Base-by-base conservation (phyloP, 164 flowering plant species). In the Cinnamomum micranthum region DNA sequence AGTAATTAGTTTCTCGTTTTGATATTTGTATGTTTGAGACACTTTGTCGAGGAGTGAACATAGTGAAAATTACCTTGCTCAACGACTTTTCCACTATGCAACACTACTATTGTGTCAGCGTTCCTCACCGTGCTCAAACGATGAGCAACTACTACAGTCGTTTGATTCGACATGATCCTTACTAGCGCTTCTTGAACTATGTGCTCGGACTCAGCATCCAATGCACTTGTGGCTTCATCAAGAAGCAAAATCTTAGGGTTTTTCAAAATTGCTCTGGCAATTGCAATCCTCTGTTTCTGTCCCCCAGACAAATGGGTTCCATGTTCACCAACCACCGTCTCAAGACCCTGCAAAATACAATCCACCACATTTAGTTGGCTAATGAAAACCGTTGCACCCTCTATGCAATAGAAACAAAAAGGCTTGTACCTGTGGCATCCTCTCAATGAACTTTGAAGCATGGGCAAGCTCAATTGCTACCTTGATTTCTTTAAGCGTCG, bases 301-400 rank as follows among this genome's bases (percentile, higher is more conserved):
- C 94, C 94, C 17, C 97, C 94, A 5, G 97, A 91, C 68, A 91
- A 76, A 41, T 87, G 89, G 17, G 90, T 88, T 68, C 97, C 97
- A 69, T 83, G 88, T 76, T 90, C 89, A 1, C 97, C 92, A 3
- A 84, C 92, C 89, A 87, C 85, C 24, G 94, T 90, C 63, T 91
- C 85, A 65, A 90, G 84, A 2, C 94, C 92, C 94, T 91, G 76
- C 2, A 35, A 23, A 15, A 50, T 41, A 67, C 20, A 33, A 14
- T 41, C 20, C 25, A 22, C 13, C 28, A 19, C 13, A 28, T 4
- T 28, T 67, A 2, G 33, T 65, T n/a, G 24, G 68, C 13, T 22
- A 24, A 4, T 67, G 70, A 28, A 14, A 28, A 27, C 70, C 9
- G 33, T 13, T 22, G 67, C 64, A 22, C 23, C 25, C 67, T 64